Evolutionary conservation across 2,329 filamentous ascomycete genomes (phyloP), one percentile per base, ranked within the genome.

Genomic region (Colletotrichum falcatum): DNA sequence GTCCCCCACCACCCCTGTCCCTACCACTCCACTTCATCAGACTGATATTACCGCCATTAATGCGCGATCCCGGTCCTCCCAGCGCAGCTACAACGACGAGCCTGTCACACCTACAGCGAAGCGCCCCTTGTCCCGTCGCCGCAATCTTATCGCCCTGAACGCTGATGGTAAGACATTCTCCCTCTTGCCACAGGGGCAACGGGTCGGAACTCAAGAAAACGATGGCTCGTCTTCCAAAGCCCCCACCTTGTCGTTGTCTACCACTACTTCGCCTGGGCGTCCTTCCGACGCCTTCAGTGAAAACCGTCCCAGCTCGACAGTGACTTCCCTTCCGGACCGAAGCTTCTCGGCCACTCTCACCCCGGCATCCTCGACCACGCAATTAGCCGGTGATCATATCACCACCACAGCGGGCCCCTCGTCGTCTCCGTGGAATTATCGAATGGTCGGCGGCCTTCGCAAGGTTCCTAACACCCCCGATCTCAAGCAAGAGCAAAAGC

Each of bases 101-200:
- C 72, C 62, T 68, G 53, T 71, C 72, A 67, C 76, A 72, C 60
- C 72, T 60, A 74, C 74, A 42, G 71, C 74, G 59, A 74, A 73
- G 51, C 79, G 79, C 39, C 77, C 82, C 61, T 72, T 74, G 58
- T 82, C 83, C 18, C 80, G 83, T 54, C 80, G 83, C 69, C 79
- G 80, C 63, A 84, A 83, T 71, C 76, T 84, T 37, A 83, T 90
- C 69, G 83, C 82, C 63, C 79, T 90, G 35, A 83, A 89, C 74
- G 77, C 86, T 7, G 86, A 90, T 77, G 74, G 73, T 66, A 88
- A 88, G 78, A 90, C 88, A 5, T 90, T 90, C 74, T 88, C 87
- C 20, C 78, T 89, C 66, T 72, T 83, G 72, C 78, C 78, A 76
- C 75, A 84, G 53, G 61, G 59, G 55, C 64, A 71, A 39, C 64